Evolutionary conservation across 2,329 filamentous ascomycete species (phyloP), one percentile per base, ranked within the genome.

Genomic region (Fusarium secorum): DNA sequence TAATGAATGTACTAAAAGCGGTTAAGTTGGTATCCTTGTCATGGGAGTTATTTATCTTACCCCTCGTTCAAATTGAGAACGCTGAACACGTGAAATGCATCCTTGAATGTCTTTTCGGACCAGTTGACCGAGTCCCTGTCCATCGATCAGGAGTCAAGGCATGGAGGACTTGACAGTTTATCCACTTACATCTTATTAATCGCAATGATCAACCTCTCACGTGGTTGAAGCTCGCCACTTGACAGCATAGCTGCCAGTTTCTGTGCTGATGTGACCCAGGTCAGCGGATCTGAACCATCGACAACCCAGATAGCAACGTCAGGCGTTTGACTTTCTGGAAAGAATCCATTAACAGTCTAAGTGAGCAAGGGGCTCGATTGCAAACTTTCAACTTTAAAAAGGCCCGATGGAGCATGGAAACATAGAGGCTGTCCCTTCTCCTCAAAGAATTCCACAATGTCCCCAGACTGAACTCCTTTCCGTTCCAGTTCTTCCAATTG

Each of bases 361-460:
- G 11, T 10, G 8, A 11, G 20, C 5, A 15, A 5, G 4, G 24
- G 15, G 11, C 3, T 11, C 2, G 11, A 20, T 14, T 9, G 18
- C 24, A 14, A 20, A 26, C 8, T 10, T 20, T 15, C 42, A 7
- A 45, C 8, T 10, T 10, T 24, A 5, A 28, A 20, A 18, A 28
- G 8, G 5, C 42, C 8, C 5, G 42, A 45, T 10, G 42, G 24
- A 45, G 42, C 8, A 45, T 45, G 13, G 18, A 45, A 45, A 14
- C 18, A n/a, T 28, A 28, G 24, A 28, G 24, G 13, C 5, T 28
- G 42, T 14, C 18, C 42, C 28, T 18, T 45, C 18, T 20, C 24
- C 42, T 28, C 13, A 4, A 20, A 20, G 9, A 45, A 28, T 28
- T 11, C 20, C 42, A 45, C 9, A 15, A 28, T n/a, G 18, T 45